Percentiles rank a stretch among this genome's conserved stretches.
phyloP scores from a whole-genome alignment of 768 basidiomycete genomes.

The Pleurotus tuber-regium region DNA sequence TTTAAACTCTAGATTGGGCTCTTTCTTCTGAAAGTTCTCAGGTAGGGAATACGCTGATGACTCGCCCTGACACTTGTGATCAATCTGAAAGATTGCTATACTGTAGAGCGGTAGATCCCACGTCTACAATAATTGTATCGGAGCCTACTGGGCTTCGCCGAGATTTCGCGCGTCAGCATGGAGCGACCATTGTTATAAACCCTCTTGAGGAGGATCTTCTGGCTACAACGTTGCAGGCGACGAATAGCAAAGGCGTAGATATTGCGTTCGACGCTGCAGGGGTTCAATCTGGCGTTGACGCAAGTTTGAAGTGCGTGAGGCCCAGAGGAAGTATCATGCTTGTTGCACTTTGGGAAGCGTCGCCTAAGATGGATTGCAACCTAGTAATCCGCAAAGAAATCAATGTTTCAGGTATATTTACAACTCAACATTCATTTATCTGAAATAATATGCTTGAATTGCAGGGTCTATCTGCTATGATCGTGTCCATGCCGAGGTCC shows the following conservation, averaged over 20 bases:
- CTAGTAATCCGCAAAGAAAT: conserved; percentile 36
- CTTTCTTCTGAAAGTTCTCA: conserved; percentile 35
- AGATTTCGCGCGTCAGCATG: conserved; percentile 30
- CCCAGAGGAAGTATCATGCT: conserved; percentile 38
- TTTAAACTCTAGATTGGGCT: conserved; percentile 31
- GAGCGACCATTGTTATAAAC: conserved; percentile 35
- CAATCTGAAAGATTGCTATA: no score
- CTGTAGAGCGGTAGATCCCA: conserved; percentile 26
- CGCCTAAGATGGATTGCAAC: conserved; percentile 34
- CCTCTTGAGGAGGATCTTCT: conserved; percentile 28
- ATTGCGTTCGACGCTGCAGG: conserved; percentile 49
- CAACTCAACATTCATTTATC: neutral
- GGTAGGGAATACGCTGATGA: conserved; percentile 13
- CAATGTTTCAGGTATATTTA: conserved; percentile 31
- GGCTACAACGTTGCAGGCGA: conserved; percentile 23
- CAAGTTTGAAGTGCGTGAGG: conserved; percentile 33
- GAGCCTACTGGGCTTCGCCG: conserved; percentile 40
- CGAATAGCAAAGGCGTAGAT: conserved; percentile 34
- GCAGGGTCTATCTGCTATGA: conserved; percentile 38
- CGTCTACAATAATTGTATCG: conserved; percentile 31
- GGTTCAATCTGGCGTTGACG: conserved; percentile 33
- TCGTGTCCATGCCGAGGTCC: conserved; percentile 36
- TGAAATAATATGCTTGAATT: no score
- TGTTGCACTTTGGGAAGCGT: conserved; percentile 41
- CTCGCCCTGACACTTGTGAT: neutral